Evolutionary conservation across 768 basidiomycete genomes (phyloP), one percentile per base, ranked within the genome.

Genomic region (Boletus vinaceobasis): DNA sequence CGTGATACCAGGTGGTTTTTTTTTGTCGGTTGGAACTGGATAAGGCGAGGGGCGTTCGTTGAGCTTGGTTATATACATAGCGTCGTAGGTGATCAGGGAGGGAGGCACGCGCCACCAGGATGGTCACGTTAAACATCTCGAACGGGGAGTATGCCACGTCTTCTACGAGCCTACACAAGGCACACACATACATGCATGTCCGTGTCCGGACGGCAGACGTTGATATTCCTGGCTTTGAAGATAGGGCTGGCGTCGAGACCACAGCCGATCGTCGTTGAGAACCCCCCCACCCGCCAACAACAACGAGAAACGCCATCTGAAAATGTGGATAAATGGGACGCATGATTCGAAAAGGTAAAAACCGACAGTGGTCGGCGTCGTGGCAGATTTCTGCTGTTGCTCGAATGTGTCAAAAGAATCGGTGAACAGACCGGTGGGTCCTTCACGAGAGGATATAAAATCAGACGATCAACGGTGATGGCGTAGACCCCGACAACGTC

Each of bases 251-350:
- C 61, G 48, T 11, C 19, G 50, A 42, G 40, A 43, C 51, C 53
- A 55, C 15, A 63, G 32, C 57, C 55, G 53, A 21, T 56, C 48
- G 5, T 57, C 7, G 27, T 46, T 5, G 50, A 45, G 2, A 59
- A 23, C 0, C 57, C 62, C 1, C 60, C 62, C n/a, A n/a, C n/a
- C n/a, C n/a, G n/a, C n/a, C n/a, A n/a, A n/a, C n/a, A n/a, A n/a
- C n/a, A 6, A 63, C 49, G 15, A 63, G 32, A 5, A 63, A 63
- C 9, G 32, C 62, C 31, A 5, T 45, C 61, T 63, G 19, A n/a
- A 37, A 37, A 15, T 19, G 29, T 9, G 8, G n/a, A 9, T 50
- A 5, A 36, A 17, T 33, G 15, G 3, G 13, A 17, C 8, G n/a
- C 9, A 6, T 7, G 13, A 43, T 17, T 40, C 23, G 4, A 27